Evolutionary conservation across 768 basidiomycete species (phyloP).

Genomic region (Lentinula aciculospora): DNA sequence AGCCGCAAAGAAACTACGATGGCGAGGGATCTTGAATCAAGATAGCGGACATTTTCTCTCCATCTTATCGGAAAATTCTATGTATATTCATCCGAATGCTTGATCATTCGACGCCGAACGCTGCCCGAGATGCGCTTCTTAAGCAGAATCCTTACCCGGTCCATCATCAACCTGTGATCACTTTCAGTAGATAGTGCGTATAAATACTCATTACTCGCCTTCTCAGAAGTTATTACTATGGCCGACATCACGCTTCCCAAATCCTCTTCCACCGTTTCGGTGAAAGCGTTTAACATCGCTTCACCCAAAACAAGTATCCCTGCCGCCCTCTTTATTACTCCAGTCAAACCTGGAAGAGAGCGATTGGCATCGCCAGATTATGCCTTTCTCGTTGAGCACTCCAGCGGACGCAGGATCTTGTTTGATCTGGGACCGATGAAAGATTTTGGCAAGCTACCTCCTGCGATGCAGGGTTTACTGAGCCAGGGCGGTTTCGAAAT

Average conservation of each 20-base stretch:
- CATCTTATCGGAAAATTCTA: not conserved
- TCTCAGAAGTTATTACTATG: conserved; percentile 4
- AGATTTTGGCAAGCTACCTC: conserved; percentile 12
- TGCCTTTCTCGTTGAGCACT: conserved; percentile 17
- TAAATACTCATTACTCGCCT: not conserved
- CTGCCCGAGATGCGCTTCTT: not conserved
- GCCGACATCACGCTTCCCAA: conserved; percentile 9
- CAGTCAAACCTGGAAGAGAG: conserved; percentile 13
- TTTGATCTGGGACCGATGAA: conserved; percentile 17
- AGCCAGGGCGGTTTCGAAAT: conserved; percentile 1
- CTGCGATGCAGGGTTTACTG: not conserved
- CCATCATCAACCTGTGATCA: no score
- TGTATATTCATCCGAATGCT: not conserved
- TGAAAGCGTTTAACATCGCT: conserved; percentile 12
- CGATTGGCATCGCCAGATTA: conserved; percentile 8
- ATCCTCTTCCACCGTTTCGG: conserved; percentile 10
- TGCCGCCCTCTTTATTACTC: conserved; percentile 10
- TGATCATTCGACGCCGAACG: not conserved
- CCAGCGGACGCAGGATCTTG: conserved; percentile 9
- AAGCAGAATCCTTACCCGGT: not conserved
- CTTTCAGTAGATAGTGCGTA: no score
- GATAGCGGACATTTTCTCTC: no score
- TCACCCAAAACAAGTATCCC: conserved; percentile 3
- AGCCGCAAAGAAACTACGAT: no score
- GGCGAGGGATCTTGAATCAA: no score